These are phyloP conservation scores for Aegilops sharonensis DNA, from an alignment of 176 grass and related monocot genomes.

Conservation along the genomic window DNA sequence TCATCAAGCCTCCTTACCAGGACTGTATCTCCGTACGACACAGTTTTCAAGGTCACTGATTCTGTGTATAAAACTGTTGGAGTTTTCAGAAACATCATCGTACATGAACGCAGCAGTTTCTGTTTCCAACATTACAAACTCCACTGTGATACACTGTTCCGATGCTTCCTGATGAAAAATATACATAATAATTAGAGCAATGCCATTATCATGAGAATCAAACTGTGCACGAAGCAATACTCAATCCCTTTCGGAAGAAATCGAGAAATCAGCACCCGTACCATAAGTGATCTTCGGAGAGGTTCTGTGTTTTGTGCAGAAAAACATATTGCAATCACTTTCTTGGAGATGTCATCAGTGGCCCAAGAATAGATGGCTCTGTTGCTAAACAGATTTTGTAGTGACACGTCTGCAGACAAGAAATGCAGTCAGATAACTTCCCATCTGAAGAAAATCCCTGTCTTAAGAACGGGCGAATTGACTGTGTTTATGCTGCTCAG, in stretches of 20 bases:
- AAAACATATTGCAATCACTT: constrained; percentile 78
- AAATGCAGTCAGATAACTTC: constrained; percentile 15
- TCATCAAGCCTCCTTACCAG: constrained; percentile 52
- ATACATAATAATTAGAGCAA: not conserved
- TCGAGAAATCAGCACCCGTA: constrained; percentile 20
- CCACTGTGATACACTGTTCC: constrained; percentile 75
- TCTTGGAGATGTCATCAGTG: constrained; percentile 77
- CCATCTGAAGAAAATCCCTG: not conserved
- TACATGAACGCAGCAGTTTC: constrained; percentile 40
- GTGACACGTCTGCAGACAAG: constrained; percentile 54
- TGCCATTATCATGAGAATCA: not conserved
- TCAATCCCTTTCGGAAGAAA: constrained; percentile 1
- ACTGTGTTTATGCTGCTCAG: not conserved
- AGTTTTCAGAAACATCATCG: constrained; percentile 31
- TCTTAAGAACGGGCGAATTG: constrained; percentile 10
- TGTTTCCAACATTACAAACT: constrained; percentile 76
- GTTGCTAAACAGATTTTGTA: constrained; percentile 67
- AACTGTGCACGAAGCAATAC: not conserved
- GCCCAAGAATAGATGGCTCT: constrained; percentile 79
- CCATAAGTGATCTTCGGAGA: constrained; percentile 76
- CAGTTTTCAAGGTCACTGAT: constrained; percentile 90
- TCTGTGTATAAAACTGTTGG: constrained; percentile 42
- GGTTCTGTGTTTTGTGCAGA: constrained; percentile 51
- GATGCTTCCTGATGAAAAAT: constrained; percentile 65
- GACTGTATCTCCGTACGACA: constrained; percentile 62